Conservation (phyloP, 2,329 filamentous ascomycete genomes). For the Fusarium temperatum region DNA sequence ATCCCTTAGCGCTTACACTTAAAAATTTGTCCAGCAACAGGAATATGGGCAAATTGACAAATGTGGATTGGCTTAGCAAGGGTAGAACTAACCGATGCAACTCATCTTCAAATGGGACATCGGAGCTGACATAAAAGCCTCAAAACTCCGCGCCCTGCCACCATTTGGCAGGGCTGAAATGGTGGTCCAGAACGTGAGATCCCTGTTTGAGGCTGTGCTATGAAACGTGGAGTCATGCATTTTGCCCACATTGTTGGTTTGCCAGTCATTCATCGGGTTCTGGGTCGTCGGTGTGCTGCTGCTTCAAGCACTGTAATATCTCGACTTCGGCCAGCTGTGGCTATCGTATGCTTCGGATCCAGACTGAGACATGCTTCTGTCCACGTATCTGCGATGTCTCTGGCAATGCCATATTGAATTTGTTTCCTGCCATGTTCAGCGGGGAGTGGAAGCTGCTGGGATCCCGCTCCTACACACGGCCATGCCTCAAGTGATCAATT, state of each 20-base stretch:
- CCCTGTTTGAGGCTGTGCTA: conserved; percentile 1
- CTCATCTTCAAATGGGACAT: neutral
- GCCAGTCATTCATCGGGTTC: neutral
- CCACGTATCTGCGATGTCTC: neutral
- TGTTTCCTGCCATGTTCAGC: neutral
- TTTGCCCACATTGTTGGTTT: neutral
- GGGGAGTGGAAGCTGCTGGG: neutral
- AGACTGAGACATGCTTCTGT: neutral
- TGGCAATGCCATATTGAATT: too few species aligned
- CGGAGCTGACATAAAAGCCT: neutral
- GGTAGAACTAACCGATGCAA: neutral
- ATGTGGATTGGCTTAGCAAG: neutral
- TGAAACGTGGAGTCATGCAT: neutral
- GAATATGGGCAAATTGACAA: neutral
- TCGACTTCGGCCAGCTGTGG: neutral
- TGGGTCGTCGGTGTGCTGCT: neutral
- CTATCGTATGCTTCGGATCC: too few species aligned
- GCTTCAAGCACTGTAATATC: neutral
- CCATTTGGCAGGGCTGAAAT: neutral
- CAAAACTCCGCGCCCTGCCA: neutral
- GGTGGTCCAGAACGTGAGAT: neutral
- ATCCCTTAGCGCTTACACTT: conserved; percentile 2
- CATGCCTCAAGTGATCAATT: neutral
- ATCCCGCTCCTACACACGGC: neutral
- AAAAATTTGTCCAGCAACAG: neutral